Percentiles rank a stretch among this genome's conserved stretches.
phyloP scores from a whole-genome alignment of 2,329 filamentous ascomycete species.

The Chaetomiaceae sp. region DNA sequence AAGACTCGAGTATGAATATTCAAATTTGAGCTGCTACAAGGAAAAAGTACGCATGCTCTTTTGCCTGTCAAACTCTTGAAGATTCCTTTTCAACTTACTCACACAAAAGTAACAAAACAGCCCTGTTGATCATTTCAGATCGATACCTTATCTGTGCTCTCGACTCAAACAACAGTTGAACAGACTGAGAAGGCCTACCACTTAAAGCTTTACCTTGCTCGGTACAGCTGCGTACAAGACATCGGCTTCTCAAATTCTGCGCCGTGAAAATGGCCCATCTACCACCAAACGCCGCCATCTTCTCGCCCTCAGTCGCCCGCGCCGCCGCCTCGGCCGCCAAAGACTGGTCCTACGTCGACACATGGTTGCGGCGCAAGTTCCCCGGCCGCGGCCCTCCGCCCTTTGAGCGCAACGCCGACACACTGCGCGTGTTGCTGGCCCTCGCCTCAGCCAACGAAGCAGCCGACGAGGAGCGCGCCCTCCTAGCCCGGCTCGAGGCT shows the following conservation, averaged over 20 bases:
- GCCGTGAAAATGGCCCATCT: constrained; percentile 35
- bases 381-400: constrained; percentile 57
- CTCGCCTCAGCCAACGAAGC: constrained; percentile 72
- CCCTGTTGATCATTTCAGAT: no score
- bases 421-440: constrained; percentile 68
- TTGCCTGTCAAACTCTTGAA: no score
- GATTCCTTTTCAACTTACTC: no score
- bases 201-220: no score
- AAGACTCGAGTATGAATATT: no score
- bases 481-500: constrained; percentile 56
- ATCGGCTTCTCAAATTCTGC: not conserved
- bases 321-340: constrained; percentile 77
- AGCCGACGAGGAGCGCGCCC: constrained; percentile 64
- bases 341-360: constrained; percentile 85
- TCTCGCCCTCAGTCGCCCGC: constrained; percentile 64
- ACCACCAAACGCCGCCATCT: constrained; percentile 49
- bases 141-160: no score
- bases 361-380: constrained; percentile 73
- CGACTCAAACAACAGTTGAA: no score
- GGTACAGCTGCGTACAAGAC: no score
- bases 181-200: no score
- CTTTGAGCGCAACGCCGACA: constrained; percentile 86
- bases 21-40: no score
- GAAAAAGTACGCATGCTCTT: no score
- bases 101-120: no score